These are phyloP conservation scores for Saccharomyces pastorianus DNA, from an alignment of 1,139 yeast species.

Conservation along the genomic window DNA sequence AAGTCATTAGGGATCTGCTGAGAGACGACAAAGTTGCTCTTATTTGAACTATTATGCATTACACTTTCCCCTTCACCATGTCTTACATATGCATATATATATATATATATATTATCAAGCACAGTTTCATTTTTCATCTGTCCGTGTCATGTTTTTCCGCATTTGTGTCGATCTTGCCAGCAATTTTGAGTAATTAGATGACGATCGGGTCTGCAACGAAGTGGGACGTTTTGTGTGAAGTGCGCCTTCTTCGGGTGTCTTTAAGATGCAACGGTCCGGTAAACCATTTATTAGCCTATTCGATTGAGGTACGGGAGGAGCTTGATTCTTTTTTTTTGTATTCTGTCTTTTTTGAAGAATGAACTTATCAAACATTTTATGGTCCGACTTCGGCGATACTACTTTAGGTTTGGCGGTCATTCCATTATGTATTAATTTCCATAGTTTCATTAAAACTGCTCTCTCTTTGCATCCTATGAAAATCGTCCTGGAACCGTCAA, in stretches of 20 bases:
- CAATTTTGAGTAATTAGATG: neutral
- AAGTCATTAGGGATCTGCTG: conserved; percentile 30
- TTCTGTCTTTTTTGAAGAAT: conserved; percentile 12
- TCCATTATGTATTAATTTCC: neutral
- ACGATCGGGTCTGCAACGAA: neutral
- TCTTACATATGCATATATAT: neutral
- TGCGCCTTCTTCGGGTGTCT: conserved; percentile 10
- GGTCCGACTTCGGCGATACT: neutral
- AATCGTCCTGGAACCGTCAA: neutral
- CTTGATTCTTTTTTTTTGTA: conserved; percentile 23
- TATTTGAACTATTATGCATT: conserved; percentile 13
- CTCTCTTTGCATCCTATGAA: neutral
- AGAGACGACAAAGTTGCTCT: conserved; percentile 24
- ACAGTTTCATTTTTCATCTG: neutral
- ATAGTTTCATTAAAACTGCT: neutral
- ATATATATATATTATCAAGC: conserved; percentile 1
- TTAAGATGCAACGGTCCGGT: conserved; percentile 20
- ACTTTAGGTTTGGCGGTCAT: conserved; percentile 13
- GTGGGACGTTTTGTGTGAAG: neutral
- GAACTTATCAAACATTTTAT: conserved; percentile 29
- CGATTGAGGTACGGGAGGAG: conserved; percentile 24
- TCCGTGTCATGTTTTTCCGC: conserved; percentile 1
- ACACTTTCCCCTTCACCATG: neutral
- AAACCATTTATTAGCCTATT: conserved; percentile 31
- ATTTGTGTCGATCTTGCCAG: neutral